Base-by-base conservation (phyloP, 164 flowering plant genomes). In the Tetrastigma voinierianum region DNA sequence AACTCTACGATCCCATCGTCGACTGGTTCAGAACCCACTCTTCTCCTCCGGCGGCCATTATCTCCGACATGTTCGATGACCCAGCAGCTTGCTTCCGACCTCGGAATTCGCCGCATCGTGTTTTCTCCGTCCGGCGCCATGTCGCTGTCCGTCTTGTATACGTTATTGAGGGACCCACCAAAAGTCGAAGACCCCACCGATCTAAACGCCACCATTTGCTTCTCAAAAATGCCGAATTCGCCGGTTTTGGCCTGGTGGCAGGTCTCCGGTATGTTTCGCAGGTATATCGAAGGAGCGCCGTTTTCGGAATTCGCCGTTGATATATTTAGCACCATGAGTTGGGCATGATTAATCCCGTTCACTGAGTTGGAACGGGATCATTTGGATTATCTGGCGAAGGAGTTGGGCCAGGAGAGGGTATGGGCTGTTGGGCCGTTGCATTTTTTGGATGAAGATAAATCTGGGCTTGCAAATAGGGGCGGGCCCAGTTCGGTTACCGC, bases 401-500 rank as follows among this genome's bases (percentile, higher is more conserved):
- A 60, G 1, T 13, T 72, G 32, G 84, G 84, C 1, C 81, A 84
- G 23, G 64, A 74, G 2, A 62, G 82, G 48, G 81, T 83, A 10
- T 86, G 82, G 82, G 75, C 83, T 2, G 82, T 88, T 0, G 90
- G 90, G 2, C 89, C 90, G 1, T 1, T 84, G 0, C 25, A 62
- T 47, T 77, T 74, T 0, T 46, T 59, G 1, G 51, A 44, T 1
- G 55, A 46, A 15, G 19, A 52, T 13, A 67, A 16, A 0, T 1
- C 24, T 3, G 66, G 21, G 14, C 51, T 48, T 17, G 10, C 2
- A 1, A 56, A 52, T 2, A 57, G 83, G n/a, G 89, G 82, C 10
- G 86, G 85, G 55, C 17, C 79, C 53, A 74, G 69, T 57, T 66
- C 83, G 9, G 71, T 74, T 3, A 9, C 53, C 6, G 49, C 52